Evolutionary conservation across 2,329 filamentous ascomycete genomes (phyloP).

Genomic region (Colletotrichum tropicicola): DNA sequence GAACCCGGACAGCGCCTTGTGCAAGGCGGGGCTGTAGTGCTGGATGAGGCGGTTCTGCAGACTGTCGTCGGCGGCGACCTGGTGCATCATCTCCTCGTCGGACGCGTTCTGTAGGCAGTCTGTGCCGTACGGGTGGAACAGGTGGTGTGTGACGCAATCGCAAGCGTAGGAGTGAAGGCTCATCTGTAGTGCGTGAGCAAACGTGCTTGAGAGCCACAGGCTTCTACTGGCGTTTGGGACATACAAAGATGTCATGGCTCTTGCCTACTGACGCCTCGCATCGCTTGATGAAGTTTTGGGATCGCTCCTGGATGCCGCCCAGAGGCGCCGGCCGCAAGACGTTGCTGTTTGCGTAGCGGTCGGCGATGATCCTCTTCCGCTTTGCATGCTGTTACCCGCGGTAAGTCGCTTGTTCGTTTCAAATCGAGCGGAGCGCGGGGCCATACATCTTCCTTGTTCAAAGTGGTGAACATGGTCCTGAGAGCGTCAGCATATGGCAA

Average conservation of each 20-base stretch:
- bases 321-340: constrained; percentile 65
- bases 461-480: constrained; percentile 68
- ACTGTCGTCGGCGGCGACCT: constrained; percentile 74
- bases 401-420: background rate
- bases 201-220: constrained; percentile 14
- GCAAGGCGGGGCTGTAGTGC: constrained; percentile 63
- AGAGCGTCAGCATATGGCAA: background rate
- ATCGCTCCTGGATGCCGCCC: constrained; percentile 65
- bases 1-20: constrained; percentile 55
- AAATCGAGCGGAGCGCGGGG: background rate
- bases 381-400: constrained; percentile 61
- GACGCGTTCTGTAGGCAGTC: constrained; percentile 62
- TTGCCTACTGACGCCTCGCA: constrained; percentile 55
- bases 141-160: constrained; percentile 73
- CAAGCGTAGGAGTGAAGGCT: constrained; percentile 72
- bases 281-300: constrained; percentile 61
- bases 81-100: constrained; percentile 74
- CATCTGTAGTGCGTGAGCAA: constrained; percentile 22
- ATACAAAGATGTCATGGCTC: constrained; percentile 70
- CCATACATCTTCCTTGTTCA: constrained; percentile 63
- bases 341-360: constrained; percentile 75
- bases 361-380: constrained; percentile 70
- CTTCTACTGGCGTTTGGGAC: constrained; percentile 25
- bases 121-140: constrained; percentile 74
- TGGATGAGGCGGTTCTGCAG: constrained; percentile 70